These are phyloP conservation scores for Spathaspora passalidarum DNA, from an alignment of 805 yeast genomes.

Conservation along the genomic window DNA sequence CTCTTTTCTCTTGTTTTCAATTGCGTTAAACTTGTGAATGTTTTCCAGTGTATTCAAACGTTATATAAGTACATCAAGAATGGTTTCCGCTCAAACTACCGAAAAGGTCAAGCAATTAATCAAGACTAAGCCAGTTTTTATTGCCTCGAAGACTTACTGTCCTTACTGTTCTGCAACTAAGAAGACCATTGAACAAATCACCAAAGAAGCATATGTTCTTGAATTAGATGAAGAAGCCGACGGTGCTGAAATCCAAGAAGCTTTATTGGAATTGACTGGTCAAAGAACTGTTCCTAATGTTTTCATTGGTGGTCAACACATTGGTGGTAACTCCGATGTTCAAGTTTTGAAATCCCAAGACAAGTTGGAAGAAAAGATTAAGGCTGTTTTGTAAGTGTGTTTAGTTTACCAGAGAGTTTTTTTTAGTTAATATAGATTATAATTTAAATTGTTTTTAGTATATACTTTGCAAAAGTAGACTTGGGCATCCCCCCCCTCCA, in stretches of 20 bases:
- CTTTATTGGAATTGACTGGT: constrained; percentile 73
- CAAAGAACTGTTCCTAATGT: constrained; percentile 94
- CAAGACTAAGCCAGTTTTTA: constrained; percentile 62
- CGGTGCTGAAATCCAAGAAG: constrained; percentile 79
- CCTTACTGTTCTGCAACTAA: constrained; percentile 45
- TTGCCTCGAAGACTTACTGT: constrained; percentile 60
- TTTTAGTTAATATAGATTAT: background rate
- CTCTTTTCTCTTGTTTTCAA: background rate
- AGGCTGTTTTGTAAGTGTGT: constrained; percentile 32
- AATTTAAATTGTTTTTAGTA: background rate
- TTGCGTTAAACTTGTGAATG: constrained; percentile 9
- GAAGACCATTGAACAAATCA: constrained; percentile 37
- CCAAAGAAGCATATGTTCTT: constrained; percentile 48
- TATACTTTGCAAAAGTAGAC: no score
- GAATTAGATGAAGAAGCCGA: constrained; percentile 59
- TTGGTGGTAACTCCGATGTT: constrained; percentile 92
- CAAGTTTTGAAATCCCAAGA: constrained; percentile 67
- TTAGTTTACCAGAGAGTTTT: no score
- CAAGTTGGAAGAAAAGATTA: constrained; percentile 46
- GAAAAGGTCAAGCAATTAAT: constrained; percentile 63
- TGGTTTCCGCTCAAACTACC: constrained; percentile 59
- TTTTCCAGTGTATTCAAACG: constrained; percentile 10
- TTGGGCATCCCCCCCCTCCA: no score
- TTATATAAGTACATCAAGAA: constrained; percentile 22
- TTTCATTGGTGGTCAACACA: constrained; percentile 85